Evolutionary conservation across 2,329 filamentous ascomycete genomes (phyloP), one percentile per base, ranked within the genome.

Genomic region (Cercospora canescens): DNA sequence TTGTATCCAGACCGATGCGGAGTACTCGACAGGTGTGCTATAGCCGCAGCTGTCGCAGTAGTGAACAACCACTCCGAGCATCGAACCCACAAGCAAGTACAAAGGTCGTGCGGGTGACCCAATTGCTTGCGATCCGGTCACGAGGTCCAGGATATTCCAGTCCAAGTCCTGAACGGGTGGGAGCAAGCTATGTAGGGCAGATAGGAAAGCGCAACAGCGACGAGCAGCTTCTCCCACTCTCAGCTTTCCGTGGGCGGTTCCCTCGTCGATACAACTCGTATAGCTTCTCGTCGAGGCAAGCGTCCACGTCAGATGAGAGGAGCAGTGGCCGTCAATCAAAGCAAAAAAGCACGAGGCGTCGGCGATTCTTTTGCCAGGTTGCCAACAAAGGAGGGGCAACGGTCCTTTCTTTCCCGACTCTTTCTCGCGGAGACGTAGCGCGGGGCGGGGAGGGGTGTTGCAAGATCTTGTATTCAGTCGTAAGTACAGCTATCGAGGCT

Each of bases 1-100:
- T 68, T 81, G 74, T 28, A 78, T 81, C 73, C 82, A 83, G 52
- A 81, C 78, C 50, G 76, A 76, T 52, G 78, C 73, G 64, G 79
- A 79, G 70, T 79, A 81, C 34, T 77, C 71, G 30, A 82, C 75
- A 57, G 80, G 74, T 37, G 75, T 76, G 62, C 76, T 73, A 70
- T 74, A 74, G 48, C 67, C 59, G 65, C 75, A 77, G 50, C 59
- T 62, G 16, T 72, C 67, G 67, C 75, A 76, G 63, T 72, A 72
- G 68, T 76, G 75, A 45, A 75, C 73, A 48, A 77, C 68, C 16
- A 73, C 57, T 41, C 73, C 73, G 68, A 72, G 64, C 71, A 73
- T 73, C 14, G 32, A 60, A 28, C 58, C 34, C 62, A 54, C 37
- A 64, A 41, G 56, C 39, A 61, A 45, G 54, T 41, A 34, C 21